Base-by-base conservation (phyloP, 2,329 filamentous ascomycete species). In the Ceratocystis albifundus region DNA sequence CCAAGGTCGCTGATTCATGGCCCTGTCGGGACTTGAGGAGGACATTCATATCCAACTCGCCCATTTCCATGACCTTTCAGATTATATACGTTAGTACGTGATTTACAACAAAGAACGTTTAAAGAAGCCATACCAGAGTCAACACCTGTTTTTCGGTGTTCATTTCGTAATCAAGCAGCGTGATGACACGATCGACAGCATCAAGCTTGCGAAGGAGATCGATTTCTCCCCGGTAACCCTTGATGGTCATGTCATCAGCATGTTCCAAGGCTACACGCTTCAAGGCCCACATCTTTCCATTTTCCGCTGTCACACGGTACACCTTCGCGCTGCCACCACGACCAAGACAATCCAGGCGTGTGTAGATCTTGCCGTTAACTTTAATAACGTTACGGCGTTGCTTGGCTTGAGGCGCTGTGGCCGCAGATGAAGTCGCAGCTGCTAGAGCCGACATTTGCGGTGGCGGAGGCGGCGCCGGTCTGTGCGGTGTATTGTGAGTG, bases 401-500 rank as follows among this genome's bases (percentile, higher is more conserved):
- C 74, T 81, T 82, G 25, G 79, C 79, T 72, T 92, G 88, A 8
- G 64, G 64, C 6, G 66, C 66, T 6, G 53, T 17, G 4, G 48
- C 62, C 3, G 48, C 62, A 3, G 84, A 82, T 2, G 90, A 85
- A 1, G 93, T 96, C 1, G 91, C 93, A 2, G 92, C 88, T 70
- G 97, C 91, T n/a, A 96, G 78, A 6, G 96, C 88, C 0, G 89
- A 94, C 93, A 97, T 97, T 75, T 96, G 97, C 0, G 94, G 93
- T 6, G 91, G 91, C 2, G 93, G 93, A 0, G 85, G 87, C 0
- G 87, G 88, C 0, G 90, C 90, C 25, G 88, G 82, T 70, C 91
- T 81, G 71, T 85, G 88, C 10, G 91, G 91, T 3, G 90, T 96
- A 70, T 86, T 87, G 66, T 81, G 79, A 70, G 76, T 82, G 66